Evolutionary conservation across 2,329 filamentous ascomycete species (phyloP), one percentile per base, ranked within the genome.

Genomic region (Penicillium psychrosexuale): DNA sequence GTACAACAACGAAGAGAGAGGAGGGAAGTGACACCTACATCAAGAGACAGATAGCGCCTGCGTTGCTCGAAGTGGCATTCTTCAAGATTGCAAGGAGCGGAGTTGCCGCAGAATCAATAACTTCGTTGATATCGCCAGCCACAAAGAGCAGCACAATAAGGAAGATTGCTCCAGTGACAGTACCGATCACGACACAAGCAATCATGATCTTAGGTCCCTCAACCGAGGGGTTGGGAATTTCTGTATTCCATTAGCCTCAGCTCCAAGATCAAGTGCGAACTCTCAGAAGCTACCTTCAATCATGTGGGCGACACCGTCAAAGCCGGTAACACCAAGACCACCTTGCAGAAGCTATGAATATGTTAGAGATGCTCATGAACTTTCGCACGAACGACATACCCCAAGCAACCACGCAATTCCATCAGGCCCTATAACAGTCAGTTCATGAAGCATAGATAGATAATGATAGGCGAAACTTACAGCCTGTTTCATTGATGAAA

Each of bases 401-500:
- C 75, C 75, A 13, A 78, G 66, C 30, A 77, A 61, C 75, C 75
- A 78, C 39, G 75, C 73, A 59, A 89, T 68, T 0, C 86, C 86
- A 70, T 88, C 84, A 0, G 86, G 86, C 86, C 69, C 68, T 70
- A 22, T 12, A 31, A 27, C 8, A 22, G 50, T 68, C 36, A 69
- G 66, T 38, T 22, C n/a, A n/a, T 5, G 36, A 19, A 17, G 5
- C 3, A 19, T 9, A 13, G 19, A 30, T 15, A 22, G 19, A 34
- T n/a, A 22, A 33, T 11, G 15, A 6, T 34, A 15, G 9, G 8
- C 1, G 1, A 31, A 37, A 61, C 67, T 43, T 68, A 70, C 86
- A 89, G 39, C 84, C 85, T 8, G 83, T 84, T 44, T 81, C 69
- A 61, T 91, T 91, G 67, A 88, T 81, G 64, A 90, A 90, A 1